Base-by-base conservation (phyloP, 1,284 basidiomycete species). In the Anthracocystis setariae region DNA sequence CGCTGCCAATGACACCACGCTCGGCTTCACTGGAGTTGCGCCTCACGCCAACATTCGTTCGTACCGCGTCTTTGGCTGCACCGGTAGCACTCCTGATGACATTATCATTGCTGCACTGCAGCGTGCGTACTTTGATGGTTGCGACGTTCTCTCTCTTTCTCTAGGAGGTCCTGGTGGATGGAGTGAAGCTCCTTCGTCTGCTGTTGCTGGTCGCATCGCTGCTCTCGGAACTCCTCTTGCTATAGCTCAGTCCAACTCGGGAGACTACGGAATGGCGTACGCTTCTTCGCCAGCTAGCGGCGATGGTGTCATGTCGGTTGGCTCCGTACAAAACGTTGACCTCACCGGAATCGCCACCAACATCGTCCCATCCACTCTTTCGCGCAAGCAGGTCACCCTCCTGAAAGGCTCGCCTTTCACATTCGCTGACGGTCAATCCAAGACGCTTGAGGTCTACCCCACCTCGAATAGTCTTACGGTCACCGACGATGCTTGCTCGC, bases 121-220 rank as follows among this genome's bases (percentile, higher is more conserved):
- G 71, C 55, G 64, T 21, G 78, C 74, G 15, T 78, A 60, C 54
- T 74, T 70, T 35, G 78, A 80, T 48, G 78, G 78, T 33, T 69
- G 67, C 46, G 87, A 90, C 76, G 86, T 90, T 52, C 83, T 90
- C 62, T 88, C 88, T 5, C 83, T 90, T 55, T 89, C 88, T 13
- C 82, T 91, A 17, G 89, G 89, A 35, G 87, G 86, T 20, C 54
- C 70, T 15, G 60, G 66, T 48, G 76, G 76, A 3, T 75, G 65
- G 65, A 49, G 49, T 47, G 55, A 69, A 35, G 54, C 63, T 24
- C 46, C 73, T 12, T 59, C 57, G 18, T 55, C 73, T 27, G 57
- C 63, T 33, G 69, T 77, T 24, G 70, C 64, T 15, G 55, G 49
- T 10, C 58, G 59, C 15, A 75, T 75, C 40, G 53, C 48, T 29